Conservation (phyloP, 148 eudicot species). For the Rhododendron vialii region DNA sequence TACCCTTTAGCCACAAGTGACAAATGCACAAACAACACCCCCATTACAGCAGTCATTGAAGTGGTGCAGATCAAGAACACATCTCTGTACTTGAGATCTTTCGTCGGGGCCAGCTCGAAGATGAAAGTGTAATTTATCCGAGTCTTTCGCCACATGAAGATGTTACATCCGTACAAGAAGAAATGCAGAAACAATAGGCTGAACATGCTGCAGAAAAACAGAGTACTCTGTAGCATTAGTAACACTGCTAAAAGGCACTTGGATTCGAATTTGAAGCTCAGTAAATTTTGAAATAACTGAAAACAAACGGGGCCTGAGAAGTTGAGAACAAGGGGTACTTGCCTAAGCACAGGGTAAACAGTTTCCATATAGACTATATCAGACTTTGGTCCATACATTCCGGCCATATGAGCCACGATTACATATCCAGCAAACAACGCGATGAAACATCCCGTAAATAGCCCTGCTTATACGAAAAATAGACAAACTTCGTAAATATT, state of each 20-base stretch:
- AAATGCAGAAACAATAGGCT: constrained; percentile 84
- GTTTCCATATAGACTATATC: constrained; percentile 93
- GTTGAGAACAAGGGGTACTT: constrained; percentile 24
- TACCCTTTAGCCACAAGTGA: constrained; percentile 66
- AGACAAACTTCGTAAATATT: background rate
- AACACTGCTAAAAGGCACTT: background rate
- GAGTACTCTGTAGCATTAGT: background rate
- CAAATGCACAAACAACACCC: constrained; percentile 77
- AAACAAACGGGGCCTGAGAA: background rate
- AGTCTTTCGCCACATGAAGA: constrained; percentile 84
- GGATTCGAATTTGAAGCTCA: background rate
- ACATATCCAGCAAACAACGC: constrained; percentile 82
- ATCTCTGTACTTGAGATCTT: constrained; percentile 85
- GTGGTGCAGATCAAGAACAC: constrained; percentile 84
- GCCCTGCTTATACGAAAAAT: constrained; percentile 36
- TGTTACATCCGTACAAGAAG: constrained; percentile 90
- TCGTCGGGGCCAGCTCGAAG: constrained; percentile 68
- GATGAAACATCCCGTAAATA: constrained; percentile 79
- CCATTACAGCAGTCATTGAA: constrained; percentile 72
- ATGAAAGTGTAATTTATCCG: constrained; percentile 87
- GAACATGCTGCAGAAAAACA: constrained; percentile 67
- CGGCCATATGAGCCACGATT: constrained; percentile 79
- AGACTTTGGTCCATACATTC: constrained; percentile 57
- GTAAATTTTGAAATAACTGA: background rate
- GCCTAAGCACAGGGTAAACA: constrained; percentile 90